Evolutionary conservation across 2,329 filamentous ascomycete genomes (phyloP), one percentile per base, ranked within the genome.

Genomic region (Exophiala mesophila): DNA sequence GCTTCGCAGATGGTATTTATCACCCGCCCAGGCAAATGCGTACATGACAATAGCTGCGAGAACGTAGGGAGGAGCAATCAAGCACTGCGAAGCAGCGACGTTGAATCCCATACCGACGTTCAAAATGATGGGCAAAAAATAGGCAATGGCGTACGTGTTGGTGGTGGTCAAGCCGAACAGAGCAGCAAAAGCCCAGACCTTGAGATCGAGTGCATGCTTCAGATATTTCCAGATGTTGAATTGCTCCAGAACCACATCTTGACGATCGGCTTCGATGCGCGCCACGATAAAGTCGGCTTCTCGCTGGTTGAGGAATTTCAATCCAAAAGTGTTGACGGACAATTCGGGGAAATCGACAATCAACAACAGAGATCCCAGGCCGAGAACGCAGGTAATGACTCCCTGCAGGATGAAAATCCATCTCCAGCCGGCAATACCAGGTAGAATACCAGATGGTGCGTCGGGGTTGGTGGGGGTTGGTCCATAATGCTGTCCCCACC

Each of bases 121-220:
- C 3, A 94, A 77, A 54, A 92, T 85, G 57, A 89, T 77, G 5
- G 86, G 85, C 4, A 90, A 65, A 59, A 89, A 90, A 62, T 86
- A 90, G 2, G 85, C 83, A 7, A 92, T 75, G 0, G 85, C 80
- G 59, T 92, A 92, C 18, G 76, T 76, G 39, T 85, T 77, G 7
- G 83, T 85, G 1, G 85, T 89, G 2, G 78, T 77, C 2, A 52
- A 38, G 24, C 47, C 35, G 43, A 74, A 77, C 36, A 77, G 69
- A 49, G 69, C 47, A 1, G 72, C 76, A 43, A 75, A 78, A 2
- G 60, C 71, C 73, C 75, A 78, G 40, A 78, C 66, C 55, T 78
- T 78, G 43, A 66, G 53, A 47, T 78, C 75, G 1, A 62, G 43
- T 3, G 63, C 72, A 17, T 67, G 63, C 18, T 59, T 61, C 36